Evolutionary conservation across 257 asterid species (phyloP), one percentile per base, ranked within the genome.

Genomic region (Coffea eugenioides): DNA sequence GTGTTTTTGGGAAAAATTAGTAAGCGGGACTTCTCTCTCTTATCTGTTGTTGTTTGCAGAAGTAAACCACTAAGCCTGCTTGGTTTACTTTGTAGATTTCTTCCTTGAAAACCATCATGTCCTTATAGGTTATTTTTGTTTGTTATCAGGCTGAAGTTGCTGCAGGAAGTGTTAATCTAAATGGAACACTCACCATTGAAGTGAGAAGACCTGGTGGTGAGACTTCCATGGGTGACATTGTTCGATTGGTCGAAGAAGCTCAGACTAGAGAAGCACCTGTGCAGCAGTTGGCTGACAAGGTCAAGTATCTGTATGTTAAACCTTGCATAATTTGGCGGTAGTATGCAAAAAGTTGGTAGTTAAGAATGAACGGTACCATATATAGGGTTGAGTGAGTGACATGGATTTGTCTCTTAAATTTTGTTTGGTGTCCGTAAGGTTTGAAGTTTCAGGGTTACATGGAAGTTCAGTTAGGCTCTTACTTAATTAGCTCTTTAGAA

Each of bases 201-300:
- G 99, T 96, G 84, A 90, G 89, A 76, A 88, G 97, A 86, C 97
- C 97, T 77, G 99, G 98, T 82, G 99, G 99, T 74, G 99, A 96
- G 87, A 94, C 97, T 20, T 91, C 97, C 77, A 91, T 96, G 46
- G 97, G 94, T 72, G 98, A 96, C 86, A 94, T 96, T 88, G 98
- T 96, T 83, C 95, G 97, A 77, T 87, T 96, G 89, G 98, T 96
- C 73, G 99, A 96, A 87, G 98, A 96, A 88, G 97, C 99, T 76
- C 99, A 96, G 84, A 86, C 94, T 84, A 90, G 97, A 86, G 99
- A 96, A 87, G 97, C 99, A 87, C 98, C 99, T 51, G 97, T 96
- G 34, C 98, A 96, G 83, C 91, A 96, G 82, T 86, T 96, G 85
- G 99, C 97, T 77, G 99, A 96, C 90, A 94, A 96, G 99, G 99